These are phyloP conservation scores for Curvularia lunata DNA, from an alignment of 2,329 filamentous ascomycete genomes.

Conservation along the genomic window DNA sequence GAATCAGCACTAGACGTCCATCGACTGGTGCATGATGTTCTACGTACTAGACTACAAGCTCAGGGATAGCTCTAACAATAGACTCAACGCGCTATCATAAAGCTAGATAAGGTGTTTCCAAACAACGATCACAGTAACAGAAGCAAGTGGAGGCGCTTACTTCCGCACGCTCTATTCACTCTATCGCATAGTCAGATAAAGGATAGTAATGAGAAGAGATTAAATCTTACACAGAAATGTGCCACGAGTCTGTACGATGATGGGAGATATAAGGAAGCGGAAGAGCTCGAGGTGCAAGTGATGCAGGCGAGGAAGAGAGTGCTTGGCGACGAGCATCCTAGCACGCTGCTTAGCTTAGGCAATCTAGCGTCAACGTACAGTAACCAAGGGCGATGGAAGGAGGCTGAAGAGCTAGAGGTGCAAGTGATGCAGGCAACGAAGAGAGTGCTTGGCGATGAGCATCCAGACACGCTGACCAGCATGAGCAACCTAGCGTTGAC, in stretches of 20 bases:
- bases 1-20: slow-evolving; percentile 21
- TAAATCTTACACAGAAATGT: neutral
- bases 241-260: neutral
- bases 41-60: slow-evolving; percentile 14
- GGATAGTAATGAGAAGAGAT: neutral
- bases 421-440: too few relatives aligned
- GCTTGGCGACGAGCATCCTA: too few relatives aligned
- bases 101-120: slow-evolving; percentile 6
- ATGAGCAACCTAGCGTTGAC: neutral
- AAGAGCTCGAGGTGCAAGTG: slow-evolving; percentile 1
- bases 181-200: slow-evolving; percentile 2
- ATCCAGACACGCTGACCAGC: neutral
- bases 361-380: too few relatives aligned
- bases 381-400: too few relatives aligned
- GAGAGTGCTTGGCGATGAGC: neutral
- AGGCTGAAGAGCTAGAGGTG: too few relatives aligned
- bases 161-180: slow-evolving; percentile 1
- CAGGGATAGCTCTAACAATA: slow-evolving; percentile 12
- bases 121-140: neutral
- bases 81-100: slow-evolving; percentile 14
- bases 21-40: slow-evolving; percentile 20
- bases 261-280: neutral
- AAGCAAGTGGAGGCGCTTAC: slow-evolving; percentile 5
- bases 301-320: slow-evolving; percentile 1
- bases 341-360: too few relatives aligned